Conservation (phyloP, 2,329 filamentous ascomycete species). For the Ceratocystis colombiana region DNA sequence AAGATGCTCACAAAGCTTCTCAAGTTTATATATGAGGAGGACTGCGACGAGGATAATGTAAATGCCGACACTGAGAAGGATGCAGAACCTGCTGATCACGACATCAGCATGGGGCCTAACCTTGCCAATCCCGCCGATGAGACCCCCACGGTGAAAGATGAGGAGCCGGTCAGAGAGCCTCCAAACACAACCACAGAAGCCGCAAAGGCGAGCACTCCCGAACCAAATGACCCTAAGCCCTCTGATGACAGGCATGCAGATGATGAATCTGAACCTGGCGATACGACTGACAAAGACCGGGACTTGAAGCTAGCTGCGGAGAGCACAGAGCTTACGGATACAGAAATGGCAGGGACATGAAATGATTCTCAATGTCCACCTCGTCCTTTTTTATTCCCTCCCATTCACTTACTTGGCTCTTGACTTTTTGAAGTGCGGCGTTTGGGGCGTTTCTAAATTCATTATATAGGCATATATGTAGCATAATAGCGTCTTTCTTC, state of each 20-base stretch:
- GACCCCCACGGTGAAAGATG: background rate
- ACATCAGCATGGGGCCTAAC: background rate
- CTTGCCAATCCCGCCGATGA: background rate
- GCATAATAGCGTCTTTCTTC: background rate
- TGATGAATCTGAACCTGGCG: background rate
- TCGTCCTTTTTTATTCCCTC: too few species aligned
- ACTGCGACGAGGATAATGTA: background rate
- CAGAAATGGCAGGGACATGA: background rate
- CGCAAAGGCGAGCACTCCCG: too few species aligned
- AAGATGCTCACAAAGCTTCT: slow-evolving; percentile 28
- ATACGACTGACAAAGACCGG: background rate
- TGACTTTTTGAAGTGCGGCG: background rate
- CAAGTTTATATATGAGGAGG: slow-evolving; percentile 30
- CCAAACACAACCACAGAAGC: background rate
- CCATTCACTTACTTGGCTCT: background rate
- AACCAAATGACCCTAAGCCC: too few species aligned
- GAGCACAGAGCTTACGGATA: background rate
- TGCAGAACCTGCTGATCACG: background rate
- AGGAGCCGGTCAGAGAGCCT: background rate
- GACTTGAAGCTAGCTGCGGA: background rate
- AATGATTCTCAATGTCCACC: background rate
- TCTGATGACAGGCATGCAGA: too few species aligned
- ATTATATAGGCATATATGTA: slow-evolving; percentile 7
- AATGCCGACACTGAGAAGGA: background rate
- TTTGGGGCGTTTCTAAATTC: slow-evolving; percentile 7